Evolutionary conservation across 805 yeast genomes (phyloP).

Genomic region (Schwanniomyces vanrijiae): DNA sequence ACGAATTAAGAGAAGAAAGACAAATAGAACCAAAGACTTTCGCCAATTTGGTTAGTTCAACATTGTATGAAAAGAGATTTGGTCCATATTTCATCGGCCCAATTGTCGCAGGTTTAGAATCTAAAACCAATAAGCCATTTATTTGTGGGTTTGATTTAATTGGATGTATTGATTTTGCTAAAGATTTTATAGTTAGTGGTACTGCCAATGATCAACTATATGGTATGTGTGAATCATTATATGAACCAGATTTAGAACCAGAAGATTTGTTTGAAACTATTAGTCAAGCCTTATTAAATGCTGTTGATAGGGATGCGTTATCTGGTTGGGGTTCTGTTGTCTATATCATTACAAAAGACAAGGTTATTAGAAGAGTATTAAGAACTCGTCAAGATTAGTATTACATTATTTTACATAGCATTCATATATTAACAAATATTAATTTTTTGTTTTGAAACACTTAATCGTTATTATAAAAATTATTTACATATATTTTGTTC

Average conservation of each 20-base stretch:
- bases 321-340: constrained; percentile 99
- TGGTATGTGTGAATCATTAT: constrained; percentile 97
- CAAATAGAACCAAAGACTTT: constrained; percentile 89
- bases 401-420: constrained; percentile 1
- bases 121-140: constrained; percentile 80
- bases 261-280: constrained; percentile 95
- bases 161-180: constrained; percentile 94
- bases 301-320: constrained; percentile 95
- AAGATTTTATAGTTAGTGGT: constrained; percentile 93
- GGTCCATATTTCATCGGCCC: constrained; percentile 98
- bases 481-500: not conserved
- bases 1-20: constrained; percentile 89
- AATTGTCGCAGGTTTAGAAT: constrained; percentile 89
- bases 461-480: not conserved
- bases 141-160: constrained; percentile 94
- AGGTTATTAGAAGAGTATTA: constrained; percentile 81
- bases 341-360: constrained; percentile 87
- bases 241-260: constrained; percentile 90
- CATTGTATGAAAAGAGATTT: constrained; percentile 86
- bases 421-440: not conserved
- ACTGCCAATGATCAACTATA: constrained; percentile 95
- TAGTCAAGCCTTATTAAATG: constrained; percentile 89
- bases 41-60: constrained; percentile 87
- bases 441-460: not conserved
- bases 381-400: constrained; percentile 91